phyloP scores from a whole-genome alignment of 306 rosid species.

The Carpinus viminea region DNA sequence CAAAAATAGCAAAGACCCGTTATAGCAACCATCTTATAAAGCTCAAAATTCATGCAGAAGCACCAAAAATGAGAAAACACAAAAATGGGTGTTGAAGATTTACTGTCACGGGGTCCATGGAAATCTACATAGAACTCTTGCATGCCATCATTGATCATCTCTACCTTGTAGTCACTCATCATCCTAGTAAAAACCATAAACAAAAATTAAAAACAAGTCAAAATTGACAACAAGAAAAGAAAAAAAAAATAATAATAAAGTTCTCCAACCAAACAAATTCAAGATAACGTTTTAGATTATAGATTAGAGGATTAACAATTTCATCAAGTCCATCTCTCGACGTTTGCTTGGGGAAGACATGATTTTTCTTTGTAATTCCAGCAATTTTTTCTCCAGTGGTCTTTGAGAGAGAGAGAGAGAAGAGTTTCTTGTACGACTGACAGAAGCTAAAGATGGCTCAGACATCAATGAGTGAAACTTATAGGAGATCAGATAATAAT shows the following conservation, averaged over 20 bases:
- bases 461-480: constrained; percentile 35
- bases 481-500: constrained; percentile 22
- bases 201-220: constrained; percentile 12
- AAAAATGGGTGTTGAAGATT: not conserved
- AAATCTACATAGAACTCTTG: constrained; percentile 63
- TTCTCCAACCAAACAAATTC: constrained; percentile 19
- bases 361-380: not conserved
- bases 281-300: constrained; percentile 5
- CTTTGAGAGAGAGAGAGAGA: constrained; percentile 22
- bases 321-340: constrained; percentile 70
- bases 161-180: constrained; percentile 70
- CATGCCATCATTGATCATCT: constrained; percentile 66
- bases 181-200: constrained; percentile 37
- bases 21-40: constrained; percentile 15
- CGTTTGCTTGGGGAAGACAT: constrained; percentile 72
- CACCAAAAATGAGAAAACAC: not conserved
- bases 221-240: constrained; percentile 10
- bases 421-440: constrained; percentile 23
- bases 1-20: constrained; percentile 10
- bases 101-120: constrained; percentile 57
- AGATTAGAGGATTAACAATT: constrained; percentile 39
- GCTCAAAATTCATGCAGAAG: constrained; percentile 6
- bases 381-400: not conserved
- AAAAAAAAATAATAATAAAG: too few species aligned
- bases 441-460: constrained; percentile 35